These are phyloP conservation scores for Simplicillium aogashimaense DNA, from an alignment of 2,329 filamentous ascomycete species.

Conservation along the genomic window DNA sequence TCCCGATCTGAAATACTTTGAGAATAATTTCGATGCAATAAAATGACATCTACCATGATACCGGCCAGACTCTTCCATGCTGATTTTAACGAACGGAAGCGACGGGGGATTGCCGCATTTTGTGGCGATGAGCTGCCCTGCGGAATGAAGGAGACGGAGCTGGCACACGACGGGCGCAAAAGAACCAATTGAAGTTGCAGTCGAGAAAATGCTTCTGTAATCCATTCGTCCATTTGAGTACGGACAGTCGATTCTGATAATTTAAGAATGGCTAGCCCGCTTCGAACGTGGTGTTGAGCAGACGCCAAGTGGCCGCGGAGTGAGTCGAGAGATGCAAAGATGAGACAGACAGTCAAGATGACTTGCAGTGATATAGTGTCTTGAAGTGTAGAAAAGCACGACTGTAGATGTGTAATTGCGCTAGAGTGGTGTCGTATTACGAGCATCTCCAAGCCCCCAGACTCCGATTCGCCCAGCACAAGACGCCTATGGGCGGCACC, in stretches of 20 bases:
- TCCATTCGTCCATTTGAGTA: conserved; percentile 24
- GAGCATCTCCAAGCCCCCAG: no score
- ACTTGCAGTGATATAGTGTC: conserved; percentile 20
- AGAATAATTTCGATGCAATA: no score
- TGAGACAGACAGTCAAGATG: conserved; percentile 25
- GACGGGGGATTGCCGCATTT: not conserved
- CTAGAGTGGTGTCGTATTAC: no score
- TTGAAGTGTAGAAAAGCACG: not conserved
- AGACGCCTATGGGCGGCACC: conserved; percentile 21
- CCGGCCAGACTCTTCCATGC: not conserved
- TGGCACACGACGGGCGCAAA: conserved; percentile 8
- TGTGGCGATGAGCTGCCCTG: not conserved
- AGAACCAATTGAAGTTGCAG: conserved; percentile 18
- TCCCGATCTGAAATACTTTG: no score
- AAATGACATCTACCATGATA: no score
- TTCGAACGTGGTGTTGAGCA: conserved; percentile 29
- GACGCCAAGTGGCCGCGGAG: conserved; percentile 24
- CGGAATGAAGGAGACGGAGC: conserved; percentile 5
- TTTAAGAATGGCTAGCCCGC: conserved; percentile 24
- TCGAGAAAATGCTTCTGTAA: conserved; percentile 29
- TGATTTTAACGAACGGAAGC: conserved; percentile 8
- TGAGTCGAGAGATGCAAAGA: conserved; percentile 24
- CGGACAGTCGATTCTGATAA: conserved; percentile 10
- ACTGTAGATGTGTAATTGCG: no score
- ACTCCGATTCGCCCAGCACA: conserved; percentile 2